A percentile compares a stretch with the other conserved stretches of the same genome.
phyloP scores from a whole-genome alignment of 345 rosid genomes.

The Raphanus raphanistrum region DNA sequence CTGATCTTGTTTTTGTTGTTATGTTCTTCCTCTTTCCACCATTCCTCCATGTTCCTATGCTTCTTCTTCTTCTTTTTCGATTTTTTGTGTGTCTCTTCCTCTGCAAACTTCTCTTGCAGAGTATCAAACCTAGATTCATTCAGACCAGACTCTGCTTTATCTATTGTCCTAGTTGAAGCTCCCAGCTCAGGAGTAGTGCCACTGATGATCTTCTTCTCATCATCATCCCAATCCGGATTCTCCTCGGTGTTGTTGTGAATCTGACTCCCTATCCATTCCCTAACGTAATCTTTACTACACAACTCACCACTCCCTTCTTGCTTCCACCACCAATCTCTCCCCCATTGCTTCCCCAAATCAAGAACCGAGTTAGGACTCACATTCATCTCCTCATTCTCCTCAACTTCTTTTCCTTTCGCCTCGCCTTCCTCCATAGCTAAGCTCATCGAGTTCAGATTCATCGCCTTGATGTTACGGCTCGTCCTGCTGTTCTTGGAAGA shows the following conservation, averaged over 20 bases:
- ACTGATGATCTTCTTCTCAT: conserved; percentile 48
- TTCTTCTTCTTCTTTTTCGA: conserved; percentile 47
- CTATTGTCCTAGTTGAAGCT: conserved; percentile 41
- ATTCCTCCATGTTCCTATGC: conserved; percentile 84
- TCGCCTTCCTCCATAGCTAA: conserved; percentile 57
- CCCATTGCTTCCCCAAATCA: conserved; percentile 76
- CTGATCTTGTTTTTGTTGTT: conserved; percentile 32
- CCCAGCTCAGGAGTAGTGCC: conserved; percentile 47
- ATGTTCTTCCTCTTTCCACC: conserved; percentile 99
- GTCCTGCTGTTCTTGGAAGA: conserved; percentile 73
- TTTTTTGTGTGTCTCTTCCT: conserved; percentile 44
- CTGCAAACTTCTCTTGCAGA: conserved; percentile 46
- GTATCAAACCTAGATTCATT: conserved; percentile 44
- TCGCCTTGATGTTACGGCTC: conserved; percentile 52
- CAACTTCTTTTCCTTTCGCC: conserved; percentile 78
- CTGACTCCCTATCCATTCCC: conserved; percentile 99
- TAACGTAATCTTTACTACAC: conserved; percentile 90
- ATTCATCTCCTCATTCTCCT: conserved; percentile 58
- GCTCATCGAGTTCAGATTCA: conserved; percentile 55
- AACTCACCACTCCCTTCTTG: conserved; percentile 92
- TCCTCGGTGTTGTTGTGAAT: conserved; percentile 45
- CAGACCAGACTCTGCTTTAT: conserved; percentile 46
- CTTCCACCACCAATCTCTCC: conserved; percentile 99
- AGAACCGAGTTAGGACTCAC: conserved; percentile 43
- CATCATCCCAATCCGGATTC: conserved; percentile 86